Evolutionary conservation across 129 eudicot species (phyloP).

Genomic region (sunflower (Helianthus annuus)): DNA sequence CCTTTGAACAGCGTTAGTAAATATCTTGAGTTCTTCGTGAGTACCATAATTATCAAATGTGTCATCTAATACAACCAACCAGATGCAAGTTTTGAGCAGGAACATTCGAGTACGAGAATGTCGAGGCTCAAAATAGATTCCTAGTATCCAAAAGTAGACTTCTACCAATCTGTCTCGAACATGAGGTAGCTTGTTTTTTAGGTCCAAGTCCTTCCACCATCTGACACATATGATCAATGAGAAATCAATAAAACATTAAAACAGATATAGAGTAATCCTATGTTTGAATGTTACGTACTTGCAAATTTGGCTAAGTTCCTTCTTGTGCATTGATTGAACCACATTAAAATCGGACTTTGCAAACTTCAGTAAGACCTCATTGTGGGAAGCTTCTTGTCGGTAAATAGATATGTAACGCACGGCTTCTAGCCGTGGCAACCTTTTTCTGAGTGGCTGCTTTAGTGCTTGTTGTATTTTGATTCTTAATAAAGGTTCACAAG

Average conservation of each 20-base stretch:
- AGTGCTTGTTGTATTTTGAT: constrained; percentile 1
- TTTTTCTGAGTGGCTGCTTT: constrained; percentile 2
- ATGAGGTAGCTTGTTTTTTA: constrained; percentile 33
- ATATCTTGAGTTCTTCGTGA: constrained; percentile 41
- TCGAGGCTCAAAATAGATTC: constrained; percentile 42
- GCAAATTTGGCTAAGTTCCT: constrained; percentile 22
- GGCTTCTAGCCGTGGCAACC: constrained; percentile 38
- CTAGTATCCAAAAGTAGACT: constrained; percentile 48
- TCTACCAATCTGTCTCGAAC: constrained; percentile 56
- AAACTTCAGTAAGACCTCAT: constrained; percentile 28
- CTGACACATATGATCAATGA: constrained; percentile 9
- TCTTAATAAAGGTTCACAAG: background rate
- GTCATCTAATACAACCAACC: constrained; percentile 45
- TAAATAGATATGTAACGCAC: constrained; percentile 20
- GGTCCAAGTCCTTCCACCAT: constrained; percentile 49
- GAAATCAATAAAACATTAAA: background rate
- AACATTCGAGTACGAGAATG: constrained; percentile 23
- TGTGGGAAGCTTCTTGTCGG: constrained; percentile 22
- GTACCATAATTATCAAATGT: constrained; percentile 56
- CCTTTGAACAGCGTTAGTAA: constrained; percentile 51
- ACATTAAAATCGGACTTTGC: constrained; percentile 42
- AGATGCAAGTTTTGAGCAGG: constrained; percentile 28
- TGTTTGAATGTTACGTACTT: constrained; percentile 5
- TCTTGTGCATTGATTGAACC: constrained; percentile 32
- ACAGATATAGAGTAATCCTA: background rate